A percentile compares a stretch with the other conserved stretches of the same genome.
Conservation (phyloP, 495 filamentous ascomycete species). For the Sporormia fimetaria region DNA sequence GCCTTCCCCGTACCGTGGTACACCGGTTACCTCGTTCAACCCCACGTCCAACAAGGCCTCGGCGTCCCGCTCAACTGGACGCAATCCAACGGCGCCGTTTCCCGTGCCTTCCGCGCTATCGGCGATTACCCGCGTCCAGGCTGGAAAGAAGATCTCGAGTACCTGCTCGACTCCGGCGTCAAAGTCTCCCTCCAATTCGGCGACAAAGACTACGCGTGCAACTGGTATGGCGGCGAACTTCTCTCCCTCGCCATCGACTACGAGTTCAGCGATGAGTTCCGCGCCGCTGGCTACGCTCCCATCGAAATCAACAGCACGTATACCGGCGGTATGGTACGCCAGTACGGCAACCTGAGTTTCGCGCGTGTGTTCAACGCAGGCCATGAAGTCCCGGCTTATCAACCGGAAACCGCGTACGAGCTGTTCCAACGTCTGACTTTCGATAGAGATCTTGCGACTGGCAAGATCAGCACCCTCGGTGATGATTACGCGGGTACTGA, state of each 20-base stretch:
- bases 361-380: constrained; percentile 49
- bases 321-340: constrained; percentile 44
- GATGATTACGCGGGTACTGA: constrained; percentile 38
- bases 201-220: constrained; percentile 53
- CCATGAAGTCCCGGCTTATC: constrained; percentile 50
- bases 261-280: constrained; percentile 33
- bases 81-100: constrained; percentile 24
- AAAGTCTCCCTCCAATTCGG: constrained; percentile 35
- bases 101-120: constrained; percentile 17
- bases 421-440: constrained; percentile 46
- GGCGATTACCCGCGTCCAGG: constrained; percentile 42
- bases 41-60: constrained; percentile 25
- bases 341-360: constrained; percentile 50
- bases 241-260: constrained; percentile 33
- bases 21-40: constrained; percentile 26
- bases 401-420: constrained; percentile 44
- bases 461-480: constrained; percentile 32
- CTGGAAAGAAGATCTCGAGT: constrained; percentile 40
- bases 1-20: constrained; percentile 20
- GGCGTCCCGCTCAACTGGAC: constrained; percentile 29
- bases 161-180: constrained; percentile 41
- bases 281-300: constrained; percentile 41
- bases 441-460: constrained; percentile 47
- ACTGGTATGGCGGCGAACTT: constrained; percentile 45
- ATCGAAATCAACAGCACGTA: constrained; percentile 43